Percentiles rank a stretch among this genome's conserved stretches.
Evolutionary conservation across 2,329 filamentous ascomycete genomes (phyloP).

Genomic region (Helminthosporium solani): DNA sequence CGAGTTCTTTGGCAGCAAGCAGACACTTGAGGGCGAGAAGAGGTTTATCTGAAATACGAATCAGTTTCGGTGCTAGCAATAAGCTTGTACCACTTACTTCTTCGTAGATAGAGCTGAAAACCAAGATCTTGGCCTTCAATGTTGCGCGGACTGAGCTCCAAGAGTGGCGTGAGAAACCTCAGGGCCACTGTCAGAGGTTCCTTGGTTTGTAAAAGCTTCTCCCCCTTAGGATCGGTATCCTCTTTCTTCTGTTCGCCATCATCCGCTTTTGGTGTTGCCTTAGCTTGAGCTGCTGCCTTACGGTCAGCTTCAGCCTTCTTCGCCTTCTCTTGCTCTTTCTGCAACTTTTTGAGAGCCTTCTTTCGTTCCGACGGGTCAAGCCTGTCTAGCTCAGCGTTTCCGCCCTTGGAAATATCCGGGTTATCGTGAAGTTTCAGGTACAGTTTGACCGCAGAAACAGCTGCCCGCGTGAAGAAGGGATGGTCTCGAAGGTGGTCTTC

Average conservation of each 20-base stretch:
- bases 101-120: conserved; percentile 85
- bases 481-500: conserved; percentile 89
- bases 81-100: conserved; percentile 61
- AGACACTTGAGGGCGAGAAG: conserved; percentile 85
- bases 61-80: conserved; percentile 1
- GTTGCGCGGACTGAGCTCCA: conserved; percentile 79
- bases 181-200: conserved; percentile 83
- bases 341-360: conserved; percentile 87
- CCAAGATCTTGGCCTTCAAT: conserved; percentile 80
- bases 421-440: conserved; percentile 80
- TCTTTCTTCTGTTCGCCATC: conserved; percentile 73
- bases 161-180: conserved; percentile 78
- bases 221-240: conserved; percentile 83
- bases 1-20: conserved; percentile 68
- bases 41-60: conserved; percentile 67
- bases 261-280: conserved; percentile 61
- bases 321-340: conserved; percentile 70
- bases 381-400: conserved; percentile 56
- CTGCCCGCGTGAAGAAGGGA: conserved; percentile 85
- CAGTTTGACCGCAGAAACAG: conserved; percentile 75
- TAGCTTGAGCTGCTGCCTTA: conserved; percentile 71
- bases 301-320: conserved; percentile 76
- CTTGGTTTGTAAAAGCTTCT: conserved; percentile 75
- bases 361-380: conserved; percentile 67
- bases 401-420: conserved; percentile 65